Percentiles rank a stretch among this genome's conserved stretches.
Evolutionary conservation across 192 early-diverging fungal genomes (phyloP).

Genomic region (Entomortierella lignicola): DNA sequence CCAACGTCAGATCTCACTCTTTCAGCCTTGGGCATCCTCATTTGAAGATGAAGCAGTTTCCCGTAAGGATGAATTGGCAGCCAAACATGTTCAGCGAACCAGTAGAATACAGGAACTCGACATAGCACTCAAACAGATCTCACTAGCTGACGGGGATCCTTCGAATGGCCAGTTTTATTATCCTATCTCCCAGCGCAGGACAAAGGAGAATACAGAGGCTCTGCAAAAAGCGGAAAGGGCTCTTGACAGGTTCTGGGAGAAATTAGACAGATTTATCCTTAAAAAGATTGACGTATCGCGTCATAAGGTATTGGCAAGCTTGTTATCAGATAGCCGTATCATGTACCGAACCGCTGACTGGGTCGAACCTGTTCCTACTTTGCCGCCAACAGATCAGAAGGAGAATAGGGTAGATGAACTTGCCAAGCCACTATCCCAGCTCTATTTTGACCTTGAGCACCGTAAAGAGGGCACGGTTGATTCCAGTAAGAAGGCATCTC

Average conservation of each 20-base stretch:
- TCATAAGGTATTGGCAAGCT: constrained; percentile 8
- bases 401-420: constrained; percentile 4
- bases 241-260: constrained; percentile 33
- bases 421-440: not conserved
- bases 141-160: constrained; percentile 13
- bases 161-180: constrained; percentile 33
- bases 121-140: not conserved
- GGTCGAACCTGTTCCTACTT: constrained; percentile 21
- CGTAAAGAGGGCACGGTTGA: constrained; percentile 20
- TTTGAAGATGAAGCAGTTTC: constrained; percentile 16
- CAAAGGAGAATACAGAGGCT: constrained; percentile 38
- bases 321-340: constrained; percentile 14
- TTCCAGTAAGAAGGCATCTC: not conserved
- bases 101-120: constrained; percentile 19
- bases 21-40: constrained; percentile 32
- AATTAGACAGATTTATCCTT: constrained; percentile 9
- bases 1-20: constrained; percentile 30
- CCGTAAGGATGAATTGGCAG: not conserved
- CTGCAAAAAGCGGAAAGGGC: constrained; percentile 27
- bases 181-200: constrained; percentile 36
- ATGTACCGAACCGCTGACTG: constrained; percentile 39
- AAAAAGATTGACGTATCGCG: constrained; percentile 4
- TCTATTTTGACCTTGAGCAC: constrained; percentile 6
- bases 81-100: constrained; percentile 16
- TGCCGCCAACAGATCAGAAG: constrained; percentile 21